A percentile compares a stretch with the other conserved stretches of the same genome.
phyloP scores from a whole-genome alignment of 306 rosid genomes.

The Pyrus betulifolia region DNA sequence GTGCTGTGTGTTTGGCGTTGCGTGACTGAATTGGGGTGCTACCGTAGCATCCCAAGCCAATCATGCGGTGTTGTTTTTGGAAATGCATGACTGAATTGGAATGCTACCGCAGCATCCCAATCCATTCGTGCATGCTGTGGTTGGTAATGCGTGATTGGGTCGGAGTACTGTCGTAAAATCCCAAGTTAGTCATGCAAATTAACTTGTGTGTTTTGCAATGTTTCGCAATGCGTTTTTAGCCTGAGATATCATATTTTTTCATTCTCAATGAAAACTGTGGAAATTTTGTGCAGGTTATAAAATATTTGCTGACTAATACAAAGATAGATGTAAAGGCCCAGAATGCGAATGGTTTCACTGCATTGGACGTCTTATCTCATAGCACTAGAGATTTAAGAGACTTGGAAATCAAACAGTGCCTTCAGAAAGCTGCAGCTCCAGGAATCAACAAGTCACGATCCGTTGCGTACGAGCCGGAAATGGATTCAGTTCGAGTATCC shows the following conservation, averaged over 20 bases:
- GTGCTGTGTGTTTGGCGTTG: neutral
- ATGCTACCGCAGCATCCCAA: no score
- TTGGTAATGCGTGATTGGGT: no score
- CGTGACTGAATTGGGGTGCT: neutral
- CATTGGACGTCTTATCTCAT: conserved; percentile 14
- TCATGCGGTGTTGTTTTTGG: neutral
- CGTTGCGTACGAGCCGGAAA: neutral
- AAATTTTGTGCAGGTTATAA: conserved; percentile 14
- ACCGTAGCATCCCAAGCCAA: neutral
- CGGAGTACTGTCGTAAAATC: no score
- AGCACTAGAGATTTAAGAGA: conserved; percentile 21
- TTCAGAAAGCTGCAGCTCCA: conserved; percentile 8
- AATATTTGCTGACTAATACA: conserved; percentile 12
- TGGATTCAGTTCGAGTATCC: neutral
- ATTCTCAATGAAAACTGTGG: neutral
- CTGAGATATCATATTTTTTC: neutral
- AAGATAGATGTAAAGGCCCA: conserved; percentile 21
- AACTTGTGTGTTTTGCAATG: no score
- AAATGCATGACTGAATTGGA: no score
- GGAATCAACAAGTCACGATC: neutral
- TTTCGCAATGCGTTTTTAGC: neutral
- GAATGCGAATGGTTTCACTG: conserved; percentile 18
- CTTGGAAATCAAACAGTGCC: conserved; percentile 16
- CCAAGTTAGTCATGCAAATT: no score
- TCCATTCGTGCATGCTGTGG: no score